phyloP scores from a whole-genome alignment of 345 rosid species.

The Leavenworthia alabamica region DNA sequence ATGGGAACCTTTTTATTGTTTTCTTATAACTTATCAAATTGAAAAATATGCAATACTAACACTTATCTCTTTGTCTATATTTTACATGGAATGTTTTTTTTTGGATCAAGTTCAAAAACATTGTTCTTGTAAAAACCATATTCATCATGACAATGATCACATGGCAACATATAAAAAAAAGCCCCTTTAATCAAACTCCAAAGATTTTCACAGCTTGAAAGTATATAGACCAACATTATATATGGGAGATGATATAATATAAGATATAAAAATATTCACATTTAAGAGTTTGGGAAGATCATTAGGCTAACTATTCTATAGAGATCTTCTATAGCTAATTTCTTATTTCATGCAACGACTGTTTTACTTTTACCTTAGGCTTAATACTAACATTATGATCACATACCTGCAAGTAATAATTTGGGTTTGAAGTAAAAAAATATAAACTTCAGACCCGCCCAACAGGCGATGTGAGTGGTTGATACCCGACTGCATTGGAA shows the following conservation, averaged over 20 bases:
- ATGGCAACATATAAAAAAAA: background rate
- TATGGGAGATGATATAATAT: background rate
- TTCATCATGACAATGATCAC: constrained; percentile 23
- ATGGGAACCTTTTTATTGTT: constrained; percentile 24
- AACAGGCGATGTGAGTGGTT: constrained; percentile 46
- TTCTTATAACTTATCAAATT: constrained; percentile 9
- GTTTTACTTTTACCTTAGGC: constrained; percentile 4
- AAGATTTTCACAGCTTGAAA: constrained; percentile 19
- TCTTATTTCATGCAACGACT: constrained; percentile 27
- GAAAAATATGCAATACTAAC: background rate
- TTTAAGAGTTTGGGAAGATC: constrained; percentile 15
- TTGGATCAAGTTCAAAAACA: constrained; percentile 1
- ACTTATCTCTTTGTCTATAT: constrained; percentile 7
- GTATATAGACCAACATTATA: constrained; percentile 2
- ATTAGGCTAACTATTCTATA: constrained; percentile 25
- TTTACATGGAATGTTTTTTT: background rate
- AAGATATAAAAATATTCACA: constrained; percentile 29
- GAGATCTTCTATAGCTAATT: constrained; percentile 9
- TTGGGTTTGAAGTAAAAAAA: constrained; percentile 28
- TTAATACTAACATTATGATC: constrained; percentile 16
- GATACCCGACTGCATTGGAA: constrained; percentile 38
- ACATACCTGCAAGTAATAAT: constrained; percentile 23
- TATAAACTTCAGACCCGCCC: constrained; percentile 58
- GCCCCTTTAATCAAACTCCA: background rate
- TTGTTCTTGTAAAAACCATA: constrained; percentile 6